A percentile compares a stretch with the other conserved stretches of the same genome.
phyloP scores from a whole-genome alignment of 352 stramenopile genomes.

The Aphanomyces cochlioides region DNA sequence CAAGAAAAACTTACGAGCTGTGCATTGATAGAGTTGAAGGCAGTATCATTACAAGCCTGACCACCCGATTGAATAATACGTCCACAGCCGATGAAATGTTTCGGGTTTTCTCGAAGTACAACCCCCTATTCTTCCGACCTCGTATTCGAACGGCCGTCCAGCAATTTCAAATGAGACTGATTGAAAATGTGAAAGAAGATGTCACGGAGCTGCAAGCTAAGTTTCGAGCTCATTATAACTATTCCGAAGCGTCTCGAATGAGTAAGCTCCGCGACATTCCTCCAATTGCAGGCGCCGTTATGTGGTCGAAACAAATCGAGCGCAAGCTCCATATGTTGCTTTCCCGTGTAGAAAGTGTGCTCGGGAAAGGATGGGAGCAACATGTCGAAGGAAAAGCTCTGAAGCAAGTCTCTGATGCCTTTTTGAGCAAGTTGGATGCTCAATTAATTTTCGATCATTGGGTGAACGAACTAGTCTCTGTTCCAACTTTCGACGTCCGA shows the following conservation, averaged over 20 bases:
- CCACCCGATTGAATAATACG: slow-evolving; percentile 79
- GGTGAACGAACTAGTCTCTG: slow-evolving; percentile 89
- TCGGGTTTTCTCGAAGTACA: slow-evolving; percentile 97
- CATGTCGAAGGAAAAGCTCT: slow-evolving; percentile 95
- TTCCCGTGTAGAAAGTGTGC: slow-evolving; percentile 94
- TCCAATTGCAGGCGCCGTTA: slow-evolving; percentile 96
- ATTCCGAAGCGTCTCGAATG: slow-evolving; percentile 92
- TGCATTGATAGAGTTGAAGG: slow-evolving; percentile 91
- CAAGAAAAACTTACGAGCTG: slow-evolving; percentile 87
- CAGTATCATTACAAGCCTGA: slow-evolving; percentile 87
- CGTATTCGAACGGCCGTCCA: slow-evolving; percentile 94
- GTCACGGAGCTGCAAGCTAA: slow-evolving; percentile 96
- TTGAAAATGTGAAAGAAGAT: slow-evolving; percentile 96
- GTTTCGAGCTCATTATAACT: slow-evolving; percentile 93
- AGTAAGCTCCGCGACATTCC: slow-evolving; percentile 96
- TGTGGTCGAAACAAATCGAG: slow-evolving; percentile 99
- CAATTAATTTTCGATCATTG: slow-evolving; percentile 94
- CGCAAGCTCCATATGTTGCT: slow-evolving; percentile 97
- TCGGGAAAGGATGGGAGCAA: slow-evolving; percentile 96
- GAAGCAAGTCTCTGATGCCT: slow-evolving; percentile 86
- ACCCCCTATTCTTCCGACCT: slow-evolving; percentile 95
- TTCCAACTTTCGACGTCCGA: slow-evolving; percentile 89
- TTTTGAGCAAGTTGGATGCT: slow-evolving; percentile 83
- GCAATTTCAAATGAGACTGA: slow-evolving; percentile 98
- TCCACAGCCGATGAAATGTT: slow-evolving; percentile 95